Percentiles rank a stretch among this genome's conserved stretches.
phyloP scores from a whole-genome alignment of 1,284 basidiomycete species.

The Heterobasidion parviporum region DNA sequence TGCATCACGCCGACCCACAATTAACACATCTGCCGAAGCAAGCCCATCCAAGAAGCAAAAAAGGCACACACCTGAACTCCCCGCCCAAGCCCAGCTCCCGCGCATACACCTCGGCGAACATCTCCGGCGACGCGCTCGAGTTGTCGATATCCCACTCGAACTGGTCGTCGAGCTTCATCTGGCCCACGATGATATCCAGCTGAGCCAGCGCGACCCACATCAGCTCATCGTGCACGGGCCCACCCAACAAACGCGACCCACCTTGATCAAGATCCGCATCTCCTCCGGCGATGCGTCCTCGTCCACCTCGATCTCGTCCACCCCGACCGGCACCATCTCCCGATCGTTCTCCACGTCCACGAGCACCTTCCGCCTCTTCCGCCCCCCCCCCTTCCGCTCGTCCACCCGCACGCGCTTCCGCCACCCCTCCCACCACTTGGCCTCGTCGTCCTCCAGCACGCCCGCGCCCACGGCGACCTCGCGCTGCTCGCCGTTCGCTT shows the following conservation, averaged over 20 bases:
- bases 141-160: slow-evolving; percentile 98
- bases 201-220: slow-evolving; percentile 22
- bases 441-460: slow-evolving; percentile 38
- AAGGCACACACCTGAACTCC: slow-evolving; percentile 75
- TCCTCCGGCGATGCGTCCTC: slow-evolving; percentile 66
- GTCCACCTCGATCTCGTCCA: slow-evolving; percentile 43
- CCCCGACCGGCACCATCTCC: slow-evolving; percentile 15
- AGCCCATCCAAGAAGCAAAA: not conserved
- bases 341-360: slow-evolving; percentile 5
- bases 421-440: slow-evolving; percentile 69
- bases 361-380: slow-evolving; percentile 15
- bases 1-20: slow-evolving; percentile 21
- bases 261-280: slow-evolving; percentile 87
- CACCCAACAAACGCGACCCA: slow-evolving; percentile 26
- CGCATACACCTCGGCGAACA: slow-evolving; percentile 85
- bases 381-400: slow-evolving; percentile 18
- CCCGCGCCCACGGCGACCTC: slow-evolving; percentile 21
- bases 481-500: not conserved
- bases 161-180: slow-evolving; percentile 91
- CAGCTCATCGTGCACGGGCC: not conserved
- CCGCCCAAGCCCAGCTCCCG: slow-evolving; percentile 86
- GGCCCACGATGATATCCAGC: slow-evolving; percentile 94
- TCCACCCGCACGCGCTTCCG: slow-evolving; percentile 40
- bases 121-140: slow-evolving; percentile 76
- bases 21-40: not conserved